Base-by-base conservation (phyloP, 345 rosid species). In the Rhodamnia rubescens region DNA sequence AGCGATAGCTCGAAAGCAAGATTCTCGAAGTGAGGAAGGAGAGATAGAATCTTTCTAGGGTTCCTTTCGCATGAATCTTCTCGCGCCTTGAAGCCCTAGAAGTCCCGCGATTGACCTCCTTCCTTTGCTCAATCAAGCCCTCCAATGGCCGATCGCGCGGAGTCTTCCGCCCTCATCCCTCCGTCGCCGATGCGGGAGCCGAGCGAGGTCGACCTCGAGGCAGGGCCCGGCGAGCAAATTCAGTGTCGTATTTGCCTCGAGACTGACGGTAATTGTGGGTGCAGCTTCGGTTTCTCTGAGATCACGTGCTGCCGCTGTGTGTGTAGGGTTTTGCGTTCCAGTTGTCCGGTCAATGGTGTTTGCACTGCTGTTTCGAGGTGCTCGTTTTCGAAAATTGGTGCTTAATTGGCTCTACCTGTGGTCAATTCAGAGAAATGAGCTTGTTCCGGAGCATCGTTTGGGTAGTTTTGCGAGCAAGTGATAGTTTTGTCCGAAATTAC, bases 241-340 rank as follows among this genome's bases (percentile, higher is more conserved):
- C 99, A 97, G 94, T 97, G 99, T 89, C 95, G 99, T 61, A 97
- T 97, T 89, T 97, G 99, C 93, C 98, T 97, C 85, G 99, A 97
- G 91, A 93, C 98, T 27, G 99, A 97, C 84, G 99, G 99, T 96
- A 88, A 87, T 82, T 85, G 13, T 58, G n/a, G 50, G n/a, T 21
- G 14, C 44, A 18, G 55, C 57, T 21, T 11, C 18, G 15, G 21
- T 82, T 26, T 54, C 29, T 32, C 51, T 18, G 29, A 20, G 44
- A 61, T 36, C 74, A 36, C 20, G 40, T 3, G 36, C 74, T 1
- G 32, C 21, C 15, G 69, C 29, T 44, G 27, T 2, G 20, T 49
- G 54, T 81, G 83, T 49, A 11, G 55, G 32, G 20, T 81, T 47
- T 49, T 50, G 32, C 15, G 40, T 81, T 55, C 11, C 8, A 51